Conservation (phyloP, 2,329 filamentous ascomycete species). For the Cryphonectria naterciae region DNA sequence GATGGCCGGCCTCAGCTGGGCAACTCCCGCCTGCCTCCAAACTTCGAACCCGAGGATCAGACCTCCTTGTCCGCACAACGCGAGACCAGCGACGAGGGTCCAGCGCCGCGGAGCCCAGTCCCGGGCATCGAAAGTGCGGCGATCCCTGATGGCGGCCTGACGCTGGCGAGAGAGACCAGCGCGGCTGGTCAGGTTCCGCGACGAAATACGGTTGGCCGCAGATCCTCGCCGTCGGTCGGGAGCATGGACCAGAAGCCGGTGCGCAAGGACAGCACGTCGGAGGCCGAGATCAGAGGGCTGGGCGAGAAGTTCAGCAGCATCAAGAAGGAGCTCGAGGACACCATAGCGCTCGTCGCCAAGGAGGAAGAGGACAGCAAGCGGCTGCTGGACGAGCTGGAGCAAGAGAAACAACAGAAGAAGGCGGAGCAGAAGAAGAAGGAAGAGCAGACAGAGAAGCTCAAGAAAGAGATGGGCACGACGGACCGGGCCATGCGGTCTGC, state of each 20-base stretch:
- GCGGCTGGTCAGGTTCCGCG: conserved; percentile 46
- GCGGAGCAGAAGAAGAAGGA: conserved; percentile 86
- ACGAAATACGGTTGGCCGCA: conserved; percentile 72
- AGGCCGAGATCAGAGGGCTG: conserved; percentile 74
- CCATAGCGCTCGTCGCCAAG: conserved; percentile 69
- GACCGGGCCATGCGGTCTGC: conserved; percentile 82
- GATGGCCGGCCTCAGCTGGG: conserved; percentile 67
- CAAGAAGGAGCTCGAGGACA: conserved; percentile 81
- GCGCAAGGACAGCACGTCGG: conserved; percentile 52
- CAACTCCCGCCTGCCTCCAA: conserved; percentile 59
- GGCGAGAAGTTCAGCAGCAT: conserved; percentile 81
- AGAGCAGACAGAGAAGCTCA: conserved; percentile 82
- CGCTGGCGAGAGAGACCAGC: conserved; percentile 69
- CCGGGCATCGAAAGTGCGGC: conserved; percentile 65
- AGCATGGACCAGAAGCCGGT: conserved; percentile 55
- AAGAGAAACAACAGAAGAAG: conserved; percentile 79
- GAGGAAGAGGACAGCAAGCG: conserved; percentile 73
- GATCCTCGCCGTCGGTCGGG: conserved; percentile 73
- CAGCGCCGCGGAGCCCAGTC: conserved; percentile 52
- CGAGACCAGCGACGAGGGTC: conserved; percentile 55
- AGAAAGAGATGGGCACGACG: conserved; percentile 76
- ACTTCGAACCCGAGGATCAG: conserved; percentile 58
- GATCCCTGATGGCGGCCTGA: conserved; percentile 62
- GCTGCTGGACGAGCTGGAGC: conserved; percentile 69
- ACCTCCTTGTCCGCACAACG: conserved; percentile 40